Evolutionary conservation across 2,329 filamentous ascomycete genomes (phyloP).

Genomic region (Verticillium klebahnii): DNA sequence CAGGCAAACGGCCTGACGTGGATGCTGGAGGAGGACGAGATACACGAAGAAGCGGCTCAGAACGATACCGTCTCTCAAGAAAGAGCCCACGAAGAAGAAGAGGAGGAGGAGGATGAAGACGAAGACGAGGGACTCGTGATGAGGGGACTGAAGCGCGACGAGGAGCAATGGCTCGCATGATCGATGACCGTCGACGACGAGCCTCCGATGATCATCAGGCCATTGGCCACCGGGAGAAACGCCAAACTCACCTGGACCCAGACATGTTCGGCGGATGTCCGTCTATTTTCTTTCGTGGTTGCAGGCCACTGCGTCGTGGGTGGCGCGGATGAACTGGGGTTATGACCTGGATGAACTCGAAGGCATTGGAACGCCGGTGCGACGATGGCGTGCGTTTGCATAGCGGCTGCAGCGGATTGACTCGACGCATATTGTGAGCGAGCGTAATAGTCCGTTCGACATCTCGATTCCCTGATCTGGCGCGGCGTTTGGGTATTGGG

Average conservation of each 20-base stretch:
- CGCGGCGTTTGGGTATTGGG: background rate
- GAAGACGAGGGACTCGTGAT: slow-evolving; percentile 56
- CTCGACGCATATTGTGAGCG: background rate
- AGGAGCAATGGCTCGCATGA: slow-evolving; percentile 56
- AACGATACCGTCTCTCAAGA: slow-evolving; percentile 19
- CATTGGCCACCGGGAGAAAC: background rate
- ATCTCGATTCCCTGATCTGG: background rate
- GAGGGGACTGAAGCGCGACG: slow-evolving; percentile 51
- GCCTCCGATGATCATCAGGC: background rate
- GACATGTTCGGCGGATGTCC: background rate
- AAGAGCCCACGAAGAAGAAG: slow-evolving; percentile 29
- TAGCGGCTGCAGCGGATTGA: background rate
- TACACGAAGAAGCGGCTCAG: slow-evolving; percentile 27
- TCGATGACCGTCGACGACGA: background rate
- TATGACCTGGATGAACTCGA: background rate
- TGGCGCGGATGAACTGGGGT: background rate
- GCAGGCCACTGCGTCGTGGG: background rate
- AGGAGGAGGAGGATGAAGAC: slow-evolving; percentile 34
- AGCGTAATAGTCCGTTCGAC: background rate
- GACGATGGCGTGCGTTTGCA: background rate
- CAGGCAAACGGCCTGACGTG: slow-evolving; percentile 89
- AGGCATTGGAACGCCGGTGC: background rate
- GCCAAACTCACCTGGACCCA: background rate
- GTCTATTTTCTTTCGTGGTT: background rate
- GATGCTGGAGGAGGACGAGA: slow-evolving; percentile 65